These are phyloP conservation scores for Cotoneaster glaucophyllus DNA, from an alignment of 306 rosid species.

Conservation along the genomic window DNA sequence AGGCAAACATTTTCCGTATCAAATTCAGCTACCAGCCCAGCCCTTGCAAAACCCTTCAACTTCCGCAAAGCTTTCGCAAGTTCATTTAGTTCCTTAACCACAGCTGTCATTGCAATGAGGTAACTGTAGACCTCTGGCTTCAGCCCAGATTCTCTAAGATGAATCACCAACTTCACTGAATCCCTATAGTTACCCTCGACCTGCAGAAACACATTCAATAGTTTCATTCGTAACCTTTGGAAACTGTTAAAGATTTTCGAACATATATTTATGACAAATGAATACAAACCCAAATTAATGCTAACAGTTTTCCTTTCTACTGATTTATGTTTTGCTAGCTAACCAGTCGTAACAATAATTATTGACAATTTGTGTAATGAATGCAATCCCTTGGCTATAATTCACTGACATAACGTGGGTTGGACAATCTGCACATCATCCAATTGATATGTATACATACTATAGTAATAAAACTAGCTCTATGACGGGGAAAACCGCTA, in stretches of 20 bases:
- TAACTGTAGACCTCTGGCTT: slow-evolving; percentile 89
- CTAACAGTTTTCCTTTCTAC: background rate
- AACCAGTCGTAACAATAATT: background rate
- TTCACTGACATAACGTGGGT: background rate
- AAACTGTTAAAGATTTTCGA: background rate
- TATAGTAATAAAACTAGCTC: background rate
- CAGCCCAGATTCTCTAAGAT: slow-evolving; percentile 74
- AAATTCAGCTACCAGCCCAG: slow-evolving; percentile 51
- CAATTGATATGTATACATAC: background rate
- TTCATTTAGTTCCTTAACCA: slow-evolving; percentile 87
- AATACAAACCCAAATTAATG: background rate
- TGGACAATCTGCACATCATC: background rate
- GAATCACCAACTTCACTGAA: slow-evolving; percentile 69
- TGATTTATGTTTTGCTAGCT: background rate
- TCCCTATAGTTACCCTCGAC: slow-evolving; percentile 66
- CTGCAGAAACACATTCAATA: slow-evolving; percentile 32
- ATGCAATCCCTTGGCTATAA: background rate
- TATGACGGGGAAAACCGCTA: background rate
- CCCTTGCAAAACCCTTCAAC: slow-evolving; percentile 51
- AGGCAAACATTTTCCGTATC: slow-evolving; percentile 51
- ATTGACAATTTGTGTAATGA: background rate
- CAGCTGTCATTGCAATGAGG: slow-evolving; percentile 91
- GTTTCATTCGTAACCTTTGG: slow-evolving; percentile 1
- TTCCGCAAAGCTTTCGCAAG: slow-evolving; percentile 76
- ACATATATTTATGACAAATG: background rate